Conservation (phyloP, 768 basidiomycete genomes). For the Tylopilus balloui region DNA sequence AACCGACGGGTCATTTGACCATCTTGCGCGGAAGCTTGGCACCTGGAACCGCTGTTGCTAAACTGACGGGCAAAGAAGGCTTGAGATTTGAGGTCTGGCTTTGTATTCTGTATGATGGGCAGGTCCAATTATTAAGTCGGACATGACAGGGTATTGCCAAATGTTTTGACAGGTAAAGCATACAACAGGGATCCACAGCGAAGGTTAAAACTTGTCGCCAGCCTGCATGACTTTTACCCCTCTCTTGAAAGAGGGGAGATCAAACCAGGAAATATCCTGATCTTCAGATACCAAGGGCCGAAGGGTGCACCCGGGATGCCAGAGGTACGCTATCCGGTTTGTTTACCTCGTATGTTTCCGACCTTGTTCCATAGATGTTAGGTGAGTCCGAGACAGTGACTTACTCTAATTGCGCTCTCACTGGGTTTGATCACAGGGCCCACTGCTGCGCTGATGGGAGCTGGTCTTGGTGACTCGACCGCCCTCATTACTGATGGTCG, state of each 20-base stretch:
- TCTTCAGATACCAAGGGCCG: slow-evolving; percentile 87
- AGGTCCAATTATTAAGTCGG: not conserved
- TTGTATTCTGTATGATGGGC: not conserved
- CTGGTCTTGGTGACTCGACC: slow-evolving; percentile 72
- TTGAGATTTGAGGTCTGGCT: slow-evolving; percentile 64
- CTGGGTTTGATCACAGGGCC: slow-evolving; percentile 44
- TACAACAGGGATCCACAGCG: not conserved
- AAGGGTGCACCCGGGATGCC: slow-evolving; percentile 94
- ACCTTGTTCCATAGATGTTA: slow-evolving; percentile 37
- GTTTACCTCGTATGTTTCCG: not conserved
- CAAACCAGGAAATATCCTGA: slow-evolving; percentile 67
- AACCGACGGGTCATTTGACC: slow-evolving; percentile 79
- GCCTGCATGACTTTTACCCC: slow-evolving; percentile 66
- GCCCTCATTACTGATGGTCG: slow-evolving; percentile 87
- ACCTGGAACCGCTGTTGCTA: slow-evolving; percentile 84
- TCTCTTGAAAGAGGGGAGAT: slow-evolving; percentile 72
- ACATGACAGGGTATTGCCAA: slow-evolving; percentile 58
- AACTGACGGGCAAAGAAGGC: slow-evolving; percentile 93
- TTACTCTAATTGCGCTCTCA: not conserved
- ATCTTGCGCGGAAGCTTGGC: slow-evolving; percentile 88
- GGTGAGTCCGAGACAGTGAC: slow-evolving; percentile 25
- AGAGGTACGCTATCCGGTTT: slow-evolving; percentile 41
- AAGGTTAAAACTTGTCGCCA: slow-evolving; percentile 24
- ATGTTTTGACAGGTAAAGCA: slow-evolving; percentile 64
- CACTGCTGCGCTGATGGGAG: slow-evolving; percentile 80